Base-by-base conservation (phyloP, 768 basidiomycete species). In the Lentinus brumalis region DNA sequence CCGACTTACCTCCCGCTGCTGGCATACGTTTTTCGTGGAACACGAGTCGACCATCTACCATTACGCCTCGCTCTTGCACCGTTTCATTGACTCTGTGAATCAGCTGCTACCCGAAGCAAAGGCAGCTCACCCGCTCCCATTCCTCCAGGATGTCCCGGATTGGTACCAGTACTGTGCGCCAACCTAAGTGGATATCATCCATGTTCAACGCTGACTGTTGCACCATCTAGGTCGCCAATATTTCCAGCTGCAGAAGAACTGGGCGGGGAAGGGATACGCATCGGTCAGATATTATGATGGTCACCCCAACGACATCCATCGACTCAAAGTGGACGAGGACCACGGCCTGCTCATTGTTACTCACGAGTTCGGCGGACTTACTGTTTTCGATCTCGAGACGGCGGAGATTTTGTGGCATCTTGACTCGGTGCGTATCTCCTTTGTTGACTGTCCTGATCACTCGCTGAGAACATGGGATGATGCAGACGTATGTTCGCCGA, bases 301-400 rank as follows among this genome's bases (percentile, higher is more conserved):
- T 8, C 66, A 76, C 6, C 76, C 79, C 21, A 62, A 64, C 29
- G 66, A 69, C 4, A 84, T 89, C 0, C 89, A 92, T 72, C 84
- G 89, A 7, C 85, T 92, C 74, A 93, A 93, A 73, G 81, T 89
- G 21, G 92, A 94, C 58, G 84, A 89, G 66, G 72, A 77, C 35
- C 78, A 77, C 10, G 83, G 84, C 3, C 77, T 87, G 26, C 74
- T 88, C 52, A 82, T 92, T 44, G 81, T 81, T 3, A 91, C 89
- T 0, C 77, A 77, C 45, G 70, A 70, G 6, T 59, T 62, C 10
- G 89, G 89, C 0, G 88, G 89, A 0, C 66, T 93, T 9, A 63
- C 67, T 0, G 89, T 92, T 0, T 77, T 77, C 9, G 85, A 88
- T 67, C 69, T 90, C 29, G 71, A 79, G 6, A 76, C 70, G 1